These are phyloP conservation scores for Sporothrix inflata DNA, from an alignment of 2,329 filamentous ascomycete genomes.

Conservation along the genomic window DNA sequence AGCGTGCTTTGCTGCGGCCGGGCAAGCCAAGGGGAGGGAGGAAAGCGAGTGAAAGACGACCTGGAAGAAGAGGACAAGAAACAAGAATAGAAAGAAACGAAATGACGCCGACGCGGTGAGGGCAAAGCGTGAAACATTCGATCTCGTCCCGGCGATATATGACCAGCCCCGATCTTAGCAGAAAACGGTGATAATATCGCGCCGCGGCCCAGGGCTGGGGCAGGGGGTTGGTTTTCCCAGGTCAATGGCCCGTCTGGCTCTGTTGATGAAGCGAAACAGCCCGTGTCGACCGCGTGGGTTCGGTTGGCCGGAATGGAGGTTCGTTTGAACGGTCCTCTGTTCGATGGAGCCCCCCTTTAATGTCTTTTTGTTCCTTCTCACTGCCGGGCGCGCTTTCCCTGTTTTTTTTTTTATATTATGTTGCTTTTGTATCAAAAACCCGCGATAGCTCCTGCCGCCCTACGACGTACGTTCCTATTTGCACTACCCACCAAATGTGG, in stretches of 20 bases:
- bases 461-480: not conserved
- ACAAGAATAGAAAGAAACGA: not conserved
- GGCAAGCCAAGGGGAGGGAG: too few relatives aligned
- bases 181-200: not conserved
- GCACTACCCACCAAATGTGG: not conserved
- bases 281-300: constrained; percentile 17
- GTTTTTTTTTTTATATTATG: too few relatives aligned
- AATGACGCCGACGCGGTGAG: not conserved
- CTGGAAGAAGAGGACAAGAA: not conserved
- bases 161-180: not conserved
- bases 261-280: constrained; percentile 14
- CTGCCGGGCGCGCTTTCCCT: constrained; percentile 1
- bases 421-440: not conserved
- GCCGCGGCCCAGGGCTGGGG: not conserved
- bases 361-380: not conserved
- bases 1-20: not conserved
- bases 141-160: constrained; percentile 1
- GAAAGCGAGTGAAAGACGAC: not conserved
- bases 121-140: constrained; percentile 12
- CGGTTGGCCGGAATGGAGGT: constrained; percentile 19
- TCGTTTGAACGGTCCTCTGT: not conserved
- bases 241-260: not conserved
- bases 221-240: constrained; percentile 16
- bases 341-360: constrained; percentile 9
- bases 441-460: not conserved